Percentiles rank a stretch among this genome's conserved stretches.
phyloP scores from a whole-genome alignment of 371 early-diverging fungal species.

The Capillidium heterosporum region DNA sequence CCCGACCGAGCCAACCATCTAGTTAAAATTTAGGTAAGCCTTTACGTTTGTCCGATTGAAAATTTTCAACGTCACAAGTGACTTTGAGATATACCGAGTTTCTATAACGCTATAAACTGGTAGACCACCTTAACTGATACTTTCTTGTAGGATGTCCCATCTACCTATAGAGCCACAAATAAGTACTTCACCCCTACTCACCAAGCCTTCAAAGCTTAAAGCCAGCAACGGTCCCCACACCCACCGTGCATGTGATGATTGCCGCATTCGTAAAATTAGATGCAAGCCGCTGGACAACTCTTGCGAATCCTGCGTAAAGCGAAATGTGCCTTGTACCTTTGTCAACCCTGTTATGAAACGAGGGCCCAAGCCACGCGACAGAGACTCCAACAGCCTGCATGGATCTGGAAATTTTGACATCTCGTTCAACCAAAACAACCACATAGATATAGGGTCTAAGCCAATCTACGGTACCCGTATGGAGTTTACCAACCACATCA shows the following conservation, averaged over 20 bases:
- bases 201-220: background rate
- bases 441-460: background rate
- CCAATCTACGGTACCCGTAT: background rate
- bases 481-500: background rate
- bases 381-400: background rate
- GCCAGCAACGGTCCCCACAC: background rate
- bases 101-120: too few relatives aligned
- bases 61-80: too few relatives aligned
- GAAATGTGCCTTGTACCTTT: background rate
- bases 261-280: slow-evolving; percentile 2
- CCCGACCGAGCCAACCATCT: too few relatives aligned
- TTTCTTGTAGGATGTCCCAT: too few relatives aligned
- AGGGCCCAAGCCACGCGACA: slow-evolving; percentile 1
- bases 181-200: background rate
- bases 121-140: too few relatives aligned
- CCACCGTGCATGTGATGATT: slow-evolving; percentile 6
- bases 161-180: background rate
- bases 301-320: slow-evolving; percentile 3
- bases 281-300: background rate
- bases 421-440: background rate
- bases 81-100: too few relatives aligned
- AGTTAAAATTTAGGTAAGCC: too few relatives aligned
- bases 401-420: background rate
- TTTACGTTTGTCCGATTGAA: too few relatives aligned
- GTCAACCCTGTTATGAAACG: slow-evolving; percentile 2